A percentile compares a stretch with the other conserved stretches of the same genome.
These are phyloP conservation scores for Huntiella omanensis DNA, from an alignment of 2,329 filamentous ascomycete genomes.

Conservation along the genomic window DNA sequence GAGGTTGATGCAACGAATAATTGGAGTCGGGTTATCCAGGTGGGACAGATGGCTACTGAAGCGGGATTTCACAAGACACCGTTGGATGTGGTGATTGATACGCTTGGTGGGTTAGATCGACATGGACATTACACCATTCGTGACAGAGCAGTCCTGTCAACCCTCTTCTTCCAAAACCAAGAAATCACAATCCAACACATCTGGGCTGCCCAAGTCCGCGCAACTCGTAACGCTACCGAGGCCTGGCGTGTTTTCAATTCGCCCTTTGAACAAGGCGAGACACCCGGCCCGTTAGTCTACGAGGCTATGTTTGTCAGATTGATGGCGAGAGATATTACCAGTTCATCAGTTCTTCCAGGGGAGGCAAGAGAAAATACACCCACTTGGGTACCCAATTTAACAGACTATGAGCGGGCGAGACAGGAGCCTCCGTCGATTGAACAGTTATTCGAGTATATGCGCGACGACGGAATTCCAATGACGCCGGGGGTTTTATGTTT, in stretches of 20 bases:
- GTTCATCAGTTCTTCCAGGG: conserved; percentile 12
- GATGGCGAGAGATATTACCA: conserved; percentile 18
- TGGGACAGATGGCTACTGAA: conserved; percentile 34
- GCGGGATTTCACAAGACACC: conserved; percentile 32
- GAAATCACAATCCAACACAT: conserved; percentile 5
- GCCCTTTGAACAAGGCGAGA: conserved; percentile 18
- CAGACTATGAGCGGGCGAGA: conserved; percentile 45
- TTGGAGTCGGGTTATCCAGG: conserved; percentile 32
- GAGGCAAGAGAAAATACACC: conserved; percentile 13
- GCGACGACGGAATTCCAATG: conserved; percentile 27
- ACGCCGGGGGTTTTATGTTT: conserved; percentile 31
- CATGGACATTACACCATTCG: conserved; percentile 39
- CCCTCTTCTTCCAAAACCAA: conserved; percentile 2
- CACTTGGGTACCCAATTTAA: conserved; percentile 29
- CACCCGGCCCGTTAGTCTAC: conserved; percentile 29
- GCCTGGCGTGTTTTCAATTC: conserved; percentile 35
- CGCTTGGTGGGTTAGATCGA: conserved; percentile 31
- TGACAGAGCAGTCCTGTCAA: conserved; percentile 18
- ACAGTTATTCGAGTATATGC: conserved; percentile 42
- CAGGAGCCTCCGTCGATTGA: conserved; percentile 38
- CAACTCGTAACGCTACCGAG: conserved; percentile 41
- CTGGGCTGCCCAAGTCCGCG: conserved; percentile 38
- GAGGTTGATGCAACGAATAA: conserved; percentile 30
- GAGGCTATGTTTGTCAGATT: conserved; percentile 43
- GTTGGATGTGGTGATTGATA: conserved; percentile 28